Evolutionary conservation across 1,139 yeast genomes (phyloP), one percentile per base, ranked within the genome.

Genomic region (Magnusiomyces starmeri): DNA sequence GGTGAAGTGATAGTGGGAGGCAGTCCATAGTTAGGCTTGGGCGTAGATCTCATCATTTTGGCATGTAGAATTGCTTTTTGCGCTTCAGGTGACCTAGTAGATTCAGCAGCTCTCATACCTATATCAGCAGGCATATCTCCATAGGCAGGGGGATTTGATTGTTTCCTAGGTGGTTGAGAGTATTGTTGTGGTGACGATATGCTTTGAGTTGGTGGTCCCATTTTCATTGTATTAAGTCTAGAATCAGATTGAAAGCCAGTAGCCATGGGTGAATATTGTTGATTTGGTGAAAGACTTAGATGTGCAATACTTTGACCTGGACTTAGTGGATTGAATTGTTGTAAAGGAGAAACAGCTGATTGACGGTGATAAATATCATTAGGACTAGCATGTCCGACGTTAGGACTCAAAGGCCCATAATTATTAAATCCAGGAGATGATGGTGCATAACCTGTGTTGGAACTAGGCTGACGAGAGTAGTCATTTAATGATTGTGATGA

Each of bases 101-200:
- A 52, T 50, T 52, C 49, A 18, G 51, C 51, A 18, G 51, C 58
- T 32, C 47, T 47, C 41, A 49, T 39, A 9, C 57, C 59, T 43
- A 57, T 49, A 43, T 58, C 60, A 21, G 56, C 52, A 10, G 63
- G 62, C 50, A 57, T 46, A 40, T 57, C 60, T 12, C 63, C 61
- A 46, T 54, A 53, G 4, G 58, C 55, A 3, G 54, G 43, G 9
- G 18, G 20, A 4, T 25, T n/a, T 29, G 39, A 27, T n/a, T 27
- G 46, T 10, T 27, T 25, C 8, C 27, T 26, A 20, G 14, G 39
- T 6, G 20, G 43, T 6, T 41, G 44, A 22, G 29, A 21, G 18
- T 29, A 40, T 12, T 24, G 25, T 18, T 43, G n/a, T n/a, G n/a
- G n/a, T n/a, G n/a, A n/a, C n/a, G n/a, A n/a, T n/a, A n/a, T n/a